Percentiles rank a stretch among this genome's conserved stretches.
Conservation (phyloP, 2,329 filamentous ascomycete species). For the Trichoderma sp. region DNA sequence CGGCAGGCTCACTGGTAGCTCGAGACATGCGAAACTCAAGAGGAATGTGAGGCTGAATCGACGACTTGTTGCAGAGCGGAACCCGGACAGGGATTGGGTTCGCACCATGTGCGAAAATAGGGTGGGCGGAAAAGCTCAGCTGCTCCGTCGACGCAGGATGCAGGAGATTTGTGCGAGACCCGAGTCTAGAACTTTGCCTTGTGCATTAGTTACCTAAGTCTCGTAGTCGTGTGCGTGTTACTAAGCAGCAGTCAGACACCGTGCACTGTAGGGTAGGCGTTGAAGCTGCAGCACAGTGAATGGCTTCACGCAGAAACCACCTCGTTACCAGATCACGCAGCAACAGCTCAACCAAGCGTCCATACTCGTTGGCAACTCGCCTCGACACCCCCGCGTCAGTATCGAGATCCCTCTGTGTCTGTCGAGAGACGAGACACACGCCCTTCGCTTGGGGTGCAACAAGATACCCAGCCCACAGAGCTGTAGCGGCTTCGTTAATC, state of each 20-base stretch:
- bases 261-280: not conserved
- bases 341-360: not conserved
- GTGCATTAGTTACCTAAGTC: not conserved
- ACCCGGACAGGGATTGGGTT: not conserved
- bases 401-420: not conserved
- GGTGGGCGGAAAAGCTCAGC: not conserved
- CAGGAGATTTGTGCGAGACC: not conserved
- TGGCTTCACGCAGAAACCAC: not conserved
- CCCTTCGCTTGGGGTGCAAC: not conserved
- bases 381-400: not conserved
- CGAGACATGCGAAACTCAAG: not conserved
- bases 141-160: not conserved
- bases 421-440: not conserved
- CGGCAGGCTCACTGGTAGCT: not conserved
- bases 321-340: not conserved
- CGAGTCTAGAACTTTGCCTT: not conserved
- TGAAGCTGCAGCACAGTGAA: not conserved
- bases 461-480: not conserved
- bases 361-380: not conserved
- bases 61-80: not conserved
- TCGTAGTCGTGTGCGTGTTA: too few relatives aligned
- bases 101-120: not conserved
- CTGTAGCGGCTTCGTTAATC: not conserved
- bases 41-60: conserved; percentile 16
- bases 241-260: not conserved